Conservation (phyloP, 2,329 filamentous ascomycete genomes). For the Neofusicoccum umdonicola region DNA sequence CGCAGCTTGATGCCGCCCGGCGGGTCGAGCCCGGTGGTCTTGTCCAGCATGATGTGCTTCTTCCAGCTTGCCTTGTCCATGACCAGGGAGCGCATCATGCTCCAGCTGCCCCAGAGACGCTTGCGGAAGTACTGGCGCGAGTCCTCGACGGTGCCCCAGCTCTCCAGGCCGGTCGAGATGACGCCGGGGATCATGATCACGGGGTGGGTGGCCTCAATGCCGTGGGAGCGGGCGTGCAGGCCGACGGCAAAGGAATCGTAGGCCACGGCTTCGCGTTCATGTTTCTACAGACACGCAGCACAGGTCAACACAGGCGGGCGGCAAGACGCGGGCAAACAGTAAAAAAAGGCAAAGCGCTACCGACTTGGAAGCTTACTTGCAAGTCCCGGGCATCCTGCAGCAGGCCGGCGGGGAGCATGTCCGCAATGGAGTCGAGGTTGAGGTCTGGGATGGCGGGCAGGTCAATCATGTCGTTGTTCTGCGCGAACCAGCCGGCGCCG, state of each 20-base stretch:
- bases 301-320: not conserved
- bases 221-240: conserved; percentile 75
- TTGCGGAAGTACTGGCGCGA: conserved; percentile 92
- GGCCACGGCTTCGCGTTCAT: conserved; percentile 81
- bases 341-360: not conserved
- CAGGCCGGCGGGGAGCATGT: conserved; percentile 82
- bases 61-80: conserved; percentile 95
- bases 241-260: conserved; percentile 95
- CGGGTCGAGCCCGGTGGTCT: conserved; percentile 84
- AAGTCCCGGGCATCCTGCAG: conserved; percentile 83
- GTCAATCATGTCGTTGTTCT: conserved; percentile 84
- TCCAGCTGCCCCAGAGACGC: conserved; percentile 96
- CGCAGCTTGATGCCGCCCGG: conserved; percentile 78
- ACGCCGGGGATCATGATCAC: conserved; percentile 98
- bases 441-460: conserved; percentile 68
- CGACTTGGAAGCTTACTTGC: conserved; percentile 56
- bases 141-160: conserved; percentile 79
- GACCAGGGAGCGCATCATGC: conserved; percentile 94
- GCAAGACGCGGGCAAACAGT: not conserved
- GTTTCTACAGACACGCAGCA: conserved; percentile 56
- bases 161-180: conserved; percentile 94
- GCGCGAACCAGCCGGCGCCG: conserved; percentile 86
- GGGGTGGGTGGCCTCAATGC: conserved; percentile 77
- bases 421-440: conserved; percentile 81
- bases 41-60: conserved; percentile 94